Evolutionary conservation across 306 rosid genomes (phyloP).

Genomic region (Canavalia gladiata): DNA sequence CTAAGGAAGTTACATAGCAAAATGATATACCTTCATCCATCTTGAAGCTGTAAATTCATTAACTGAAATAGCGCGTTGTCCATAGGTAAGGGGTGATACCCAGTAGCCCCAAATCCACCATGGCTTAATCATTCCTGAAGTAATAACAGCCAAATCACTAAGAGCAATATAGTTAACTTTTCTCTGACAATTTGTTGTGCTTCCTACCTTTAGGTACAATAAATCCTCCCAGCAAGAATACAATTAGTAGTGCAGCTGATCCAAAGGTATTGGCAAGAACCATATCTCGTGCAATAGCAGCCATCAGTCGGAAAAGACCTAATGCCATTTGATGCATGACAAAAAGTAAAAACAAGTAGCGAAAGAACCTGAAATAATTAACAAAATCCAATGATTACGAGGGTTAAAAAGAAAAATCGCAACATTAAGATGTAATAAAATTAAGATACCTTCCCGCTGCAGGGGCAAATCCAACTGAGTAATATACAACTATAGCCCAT

Average conservation of each 20-base stretch:
- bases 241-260: constrained; percentile 74
- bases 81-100: constrained; percentile 88
- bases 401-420: not conserved
- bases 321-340: constrained; percentile 90
- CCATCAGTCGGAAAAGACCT: constrained; percentile 92
- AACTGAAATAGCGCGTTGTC: constrained; percentile 78
- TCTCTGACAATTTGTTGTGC: not conserved
- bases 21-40: constrained; percentile 78
- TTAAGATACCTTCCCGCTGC: constrained; percentile 67
- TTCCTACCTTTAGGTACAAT: constrained; percentile 81
- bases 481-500: constrained; percentile 84
- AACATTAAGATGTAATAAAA: not conserved
- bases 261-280: constrained; percentile 90
- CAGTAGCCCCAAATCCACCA: constrained; percentile 95
- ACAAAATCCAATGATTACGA: constrained; percentile 38
- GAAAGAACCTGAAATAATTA: constrained; percentile 81
- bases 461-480: constrained; percentile 90
- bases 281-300: constrained; percentile 80
- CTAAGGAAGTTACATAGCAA: constrained; percentile 35
- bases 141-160: constrained; percentile 42
- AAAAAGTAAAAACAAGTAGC: constrained; percentile 78
- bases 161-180: constrained; percentile 2
- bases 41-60: constrained; percentile 87
- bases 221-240: constrained; percentile 87
- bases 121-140: constrained; percentile 75